Conservation (phyloP, 2,329 filamentous ascomycete species). For the Bipolaris victoriae region DNA sequence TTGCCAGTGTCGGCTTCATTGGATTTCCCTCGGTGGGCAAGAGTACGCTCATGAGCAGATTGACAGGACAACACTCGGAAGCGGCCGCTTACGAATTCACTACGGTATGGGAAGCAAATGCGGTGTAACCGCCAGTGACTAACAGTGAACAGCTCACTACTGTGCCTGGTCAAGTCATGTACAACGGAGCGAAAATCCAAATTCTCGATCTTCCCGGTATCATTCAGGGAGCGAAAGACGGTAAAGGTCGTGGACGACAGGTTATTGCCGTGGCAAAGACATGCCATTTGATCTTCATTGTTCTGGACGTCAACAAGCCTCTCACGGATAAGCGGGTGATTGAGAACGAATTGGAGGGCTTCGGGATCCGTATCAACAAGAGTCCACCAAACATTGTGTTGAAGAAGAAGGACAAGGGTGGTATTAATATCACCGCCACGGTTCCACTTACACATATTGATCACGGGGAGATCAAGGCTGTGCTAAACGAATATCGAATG, state of each 20-base stretch:
- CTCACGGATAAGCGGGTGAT: conserved; percentile 96
- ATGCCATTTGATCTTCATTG: conserved; percentile 98
- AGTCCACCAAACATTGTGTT: conserved; percentile 97
- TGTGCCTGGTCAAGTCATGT: conserved; percentile 92
- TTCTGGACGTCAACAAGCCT: conserved; percentile 97
- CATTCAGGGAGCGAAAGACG: conserved; percentile 97
- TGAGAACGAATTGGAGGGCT: conserved; percentile 92
- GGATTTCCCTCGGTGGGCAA: conserved; percentile 98
- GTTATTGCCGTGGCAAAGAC: conserved; percentile 99
- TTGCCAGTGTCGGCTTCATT: conserved; percentile 96
- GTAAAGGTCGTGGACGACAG: conserved; percentile 94
- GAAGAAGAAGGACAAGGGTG: conserved; percentile 99
- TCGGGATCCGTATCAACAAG: conserved; percentile 98
- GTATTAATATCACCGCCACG: conserved; percentile 94
- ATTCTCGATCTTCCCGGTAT: conserved; percentile 99
- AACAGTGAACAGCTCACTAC: conserved; percentile 70
- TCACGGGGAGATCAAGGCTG: conserved; percentile 94
- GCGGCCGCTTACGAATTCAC: conserved; percentile 98
- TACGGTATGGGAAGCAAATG: conserved; percentile 56
- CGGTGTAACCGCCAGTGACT: conserved; percentile 5
- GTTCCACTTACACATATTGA: conserved; percentile 91
- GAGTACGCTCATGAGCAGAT: conserved; percentile 91
- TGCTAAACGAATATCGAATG: conserved; percentile 97
- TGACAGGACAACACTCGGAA: conserved; percentile 97
- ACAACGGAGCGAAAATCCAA: conserved; percentile 96